Base-by-base conservation (phyloP, 176 grass and related monocot species). In the Aegilops longissima region DNA sequence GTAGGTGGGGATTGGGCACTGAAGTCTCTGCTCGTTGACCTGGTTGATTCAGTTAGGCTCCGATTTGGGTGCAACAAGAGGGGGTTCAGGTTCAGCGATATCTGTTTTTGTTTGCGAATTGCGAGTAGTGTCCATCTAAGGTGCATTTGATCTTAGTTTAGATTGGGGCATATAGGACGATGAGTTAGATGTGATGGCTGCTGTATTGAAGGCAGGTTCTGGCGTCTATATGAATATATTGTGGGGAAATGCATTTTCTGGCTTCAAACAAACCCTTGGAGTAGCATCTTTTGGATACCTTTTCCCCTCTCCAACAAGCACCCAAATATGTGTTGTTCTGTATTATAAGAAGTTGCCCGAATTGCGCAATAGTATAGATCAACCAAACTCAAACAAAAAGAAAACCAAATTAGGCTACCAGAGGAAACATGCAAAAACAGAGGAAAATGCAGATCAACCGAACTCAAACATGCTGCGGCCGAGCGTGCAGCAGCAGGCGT, bases 1-100 rank as follows among this genome's bases (percentile, higher is more conserved):
- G 61, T 62, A 45, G 62, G 68, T 58, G 14, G 13, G 56, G 40
- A 71, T 70, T 82, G 18, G 67, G 18, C 69, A 12, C 61, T 36
- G 59, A 44, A 72, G 62, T 27, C 79, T 66, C 40, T 73, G 33
- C 78, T 84, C 38, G 12, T 63, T 80, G 47, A 23, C 20, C 63
- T 79, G 10, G 10, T 76, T 77, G 16, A 35, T 74, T 54, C 64
- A 38, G 61, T 85, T 64, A 35, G 42, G 33, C 66, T 51, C 31
- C 33, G 14, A 61, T 80, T 69, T 85, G 27, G 59, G 29, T 81
- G 34, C 35, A 49, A 21, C 34, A 63, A 30, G 9, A 40, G 64
- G 42, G 42, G 73, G 23, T 76, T 51, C 24, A 44, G 49, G 83
- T 61, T 14, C 16, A 59, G 21, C 70, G 45, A 29, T 73, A 47